Evolutionary conservation across 495 filamentous ascomycete genomes (phyloP).

Genomic region (Hyaloscypha hepaticicola): DNA sequence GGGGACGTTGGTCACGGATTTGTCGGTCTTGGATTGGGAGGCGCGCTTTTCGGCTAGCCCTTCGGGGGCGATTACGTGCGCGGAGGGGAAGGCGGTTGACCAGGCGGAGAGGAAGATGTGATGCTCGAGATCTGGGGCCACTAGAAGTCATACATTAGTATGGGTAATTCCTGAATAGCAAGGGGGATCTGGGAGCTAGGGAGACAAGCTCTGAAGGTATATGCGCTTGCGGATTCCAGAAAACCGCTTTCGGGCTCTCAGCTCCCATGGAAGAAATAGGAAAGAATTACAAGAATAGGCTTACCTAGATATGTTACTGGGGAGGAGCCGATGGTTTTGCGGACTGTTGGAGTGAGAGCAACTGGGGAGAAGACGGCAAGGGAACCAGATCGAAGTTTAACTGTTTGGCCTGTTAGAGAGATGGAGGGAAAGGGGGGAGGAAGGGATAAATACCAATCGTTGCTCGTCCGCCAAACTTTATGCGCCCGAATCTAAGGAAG

Average conservation of each 20-base stretch:
- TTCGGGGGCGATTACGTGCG: constrained; percentile 79
- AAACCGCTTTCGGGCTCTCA: too few species aligned
- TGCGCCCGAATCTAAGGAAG: constrained; percentile 74
- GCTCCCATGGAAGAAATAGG: too few species aligned
- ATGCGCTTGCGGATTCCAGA: too few species aligned
- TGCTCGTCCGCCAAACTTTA: constrained; percentile 83
- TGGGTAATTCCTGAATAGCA: too few species aligned
- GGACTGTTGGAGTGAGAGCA: constrained; percentile 74
- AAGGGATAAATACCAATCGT: constrained; percentile 65
- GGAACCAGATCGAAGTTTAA: constrained; percentile 69
- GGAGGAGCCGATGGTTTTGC: constrained; percentile 62
- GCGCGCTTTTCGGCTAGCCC: constrained; percentile 84
- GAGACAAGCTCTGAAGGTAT: too few species aligned
- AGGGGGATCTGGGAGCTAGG: too few species aligned
- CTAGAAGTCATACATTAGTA: too few species aligned
- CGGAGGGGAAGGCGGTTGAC: constrained; percentile 73
- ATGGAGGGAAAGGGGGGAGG: background rate
- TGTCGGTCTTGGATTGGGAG: constrained; percentile 46
- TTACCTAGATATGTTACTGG: constrained; percentile 79
- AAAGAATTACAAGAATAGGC: too few species aligned
- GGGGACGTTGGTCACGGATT: constrained; percentile 58
- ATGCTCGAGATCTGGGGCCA: constrained; percentile 86
- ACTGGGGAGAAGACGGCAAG: constrained; percentile 93
- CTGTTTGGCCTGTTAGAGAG: constrained; percentile 39
- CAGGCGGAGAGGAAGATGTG: constrained; percentile 87